Evolutionary conservation across 2,329 filamentous ascomycete species (phyloP).

Genomic region (Fusarium stilboides): DNA sequence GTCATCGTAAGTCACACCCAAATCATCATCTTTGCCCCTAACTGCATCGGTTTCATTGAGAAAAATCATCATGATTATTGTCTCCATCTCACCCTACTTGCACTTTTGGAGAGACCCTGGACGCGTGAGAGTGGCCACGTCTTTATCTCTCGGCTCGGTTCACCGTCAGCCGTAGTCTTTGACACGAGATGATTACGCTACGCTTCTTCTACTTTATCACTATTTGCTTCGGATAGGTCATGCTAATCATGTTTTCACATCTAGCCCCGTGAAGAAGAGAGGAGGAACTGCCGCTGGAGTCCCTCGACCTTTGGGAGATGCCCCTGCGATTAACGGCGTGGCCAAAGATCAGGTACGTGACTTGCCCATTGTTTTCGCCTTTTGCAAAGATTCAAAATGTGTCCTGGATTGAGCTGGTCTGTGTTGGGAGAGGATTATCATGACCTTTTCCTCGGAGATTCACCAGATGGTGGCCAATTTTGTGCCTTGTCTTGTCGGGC

Average conservation of each 20-base stretch:
- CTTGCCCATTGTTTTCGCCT: background rate
- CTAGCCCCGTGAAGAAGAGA: constrained; percentile 81
- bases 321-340: constrained; percentile 71
- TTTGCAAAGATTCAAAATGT: background rate
- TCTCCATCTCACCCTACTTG: constrained; percentile 1
- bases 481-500: constrained; percentile 27
- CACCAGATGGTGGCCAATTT: constrained; percentile 40
- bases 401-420: background rate
- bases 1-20: constrained; percentile 72
- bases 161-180: constrained; percentile 5
- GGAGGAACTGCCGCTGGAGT: constrained; percentile 78
- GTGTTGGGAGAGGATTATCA: constrained; percentile 12
- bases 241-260: constrained; percentile 49
- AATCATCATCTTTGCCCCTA: constrained; percentile 5
- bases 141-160: constrained; percentile 26
- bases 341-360: constrained; percentile 66
- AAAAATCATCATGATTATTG: constrained; percentile 4
- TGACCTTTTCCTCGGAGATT: constrained; percentile 19
- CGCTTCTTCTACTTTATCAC: background rate
- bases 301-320: constrained; percentile 75
- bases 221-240: background rate
- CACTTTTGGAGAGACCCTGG: constrained; percentile 10
- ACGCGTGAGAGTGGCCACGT: constrained; percentile 33
- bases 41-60: constrained; percentile 10
- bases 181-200: background rate